Evolutionary conservation across 2,329 filamentous ascomycete species (phyloP).

Genomic region (Exophiala sideris): DNA sequence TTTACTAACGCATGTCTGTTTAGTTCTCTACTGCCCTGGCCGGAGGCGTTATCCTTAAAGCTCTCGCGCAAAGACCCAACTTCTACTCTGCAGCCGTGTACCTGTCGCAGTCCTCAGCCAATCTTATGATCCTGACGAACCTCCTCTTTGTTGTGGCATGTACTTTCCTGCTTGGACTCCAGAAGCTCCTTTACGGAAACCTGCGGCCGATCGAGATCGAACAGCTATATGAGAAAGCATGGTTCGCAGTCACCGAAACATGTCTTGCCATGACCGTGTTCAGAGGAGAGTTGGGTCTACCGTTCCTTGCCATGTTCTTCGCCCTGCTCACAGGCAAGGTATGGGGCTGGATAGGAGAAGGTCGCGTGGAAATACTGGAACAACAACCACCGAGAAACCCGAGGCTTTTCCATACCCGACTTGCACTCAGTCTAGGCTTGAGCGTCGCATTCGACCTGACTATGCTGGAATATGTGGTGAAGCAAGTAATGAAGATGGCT

Average conservation of each 20-base stretch:
- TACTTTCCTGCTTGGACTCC: conserved; percentile 78
- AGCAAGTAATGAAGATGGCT: conserved; percentile 79
- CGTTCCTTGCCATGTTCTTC: conserved; percentile 96
- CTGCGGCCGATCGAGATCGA: conserved; percentile 93
- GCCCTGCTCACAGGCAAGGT: conserved; percentile 89
- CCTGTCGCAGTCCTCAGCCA: conserved; percentile 92
- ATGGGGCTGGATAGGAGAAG: conserved; percentile 98
- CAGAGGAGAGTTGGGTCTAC: conserved; percentile 86
- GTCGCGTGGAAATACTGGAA: conserved; percentile 87
- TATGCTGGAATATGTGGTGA: conserved; percentile 77
- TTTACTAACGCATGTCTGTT: conserved; percentile 14
- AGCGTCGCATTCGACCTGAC: conserved; percentile 76
- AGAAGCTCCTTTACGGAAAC: conserved; percentile 83
- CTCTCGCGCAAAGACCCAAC: conserved; percentile 91
- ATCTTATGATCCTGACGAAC: conserved; percentile 90
- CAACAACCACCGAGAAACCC: conserved; percentile 92
- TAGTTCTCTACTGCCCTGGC: conserved; percentile 81
- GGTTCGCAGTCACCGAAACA: conserved; percentile 97
- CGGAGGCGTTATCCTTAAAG: conserved; percentile 77
- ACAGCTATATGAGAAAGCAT: conserved; percentile 93
- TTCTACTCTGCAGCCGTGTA: conserved; percentile 99
- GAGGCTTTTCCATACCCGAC: conserved; percentile 76
- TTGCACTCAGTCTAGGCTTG: conserved; percentile 73
- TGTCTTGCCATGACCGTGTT: conserved; percentile 98
- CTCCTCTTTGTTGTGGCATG: conserved; percentile 78